phyloP scores from a whole-genome alignment of 2,329 filamentous ascomycete species.

The Hypoxylon sp. region DNA sequence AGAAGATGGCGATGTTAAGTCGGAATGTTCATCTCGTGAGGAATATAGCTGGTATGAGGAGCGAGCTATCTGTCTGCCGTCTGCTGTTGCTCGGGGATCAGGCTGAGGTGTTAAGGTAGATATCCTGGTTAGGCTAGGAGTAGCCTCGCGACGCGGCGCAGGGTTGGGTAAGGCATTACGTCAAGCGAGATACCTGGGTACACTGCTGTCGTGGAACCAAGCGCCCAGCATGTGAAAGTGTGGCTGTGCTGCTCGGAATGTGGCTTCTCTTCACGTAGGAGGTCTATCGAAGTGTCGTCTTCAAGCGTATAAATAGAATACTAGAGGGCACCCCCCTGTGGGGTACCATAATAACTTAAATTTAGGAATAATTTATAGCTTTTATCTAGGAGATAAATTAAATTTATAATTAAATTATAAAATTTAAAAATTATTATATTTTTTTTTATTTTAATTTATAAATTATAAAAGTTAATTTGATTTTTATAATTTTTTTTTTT shows the following conservation, averaged over 20 bases:
- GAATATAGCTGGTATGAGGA: background rate
- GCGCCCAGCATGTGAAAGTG: background rate
- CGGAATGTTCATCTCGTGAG: slow-evolving; percentile 12
- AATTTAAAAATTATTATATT: no score
- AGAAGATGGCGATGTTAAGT: background rate
- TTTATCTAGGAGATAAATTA: no score
- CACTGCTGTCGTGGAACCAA: slow-evolving; percentile 8
- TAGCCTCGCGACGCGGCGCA: slow-evolving; percentile 12
- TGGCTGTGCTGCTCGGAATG: background rate
- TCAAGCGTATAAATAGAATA: no score
- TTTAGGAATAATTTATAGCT: no score
- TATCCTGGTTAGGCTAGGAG: background rate
- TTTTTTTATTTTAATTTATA: no score
- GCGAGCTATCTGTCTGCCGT: background rate
- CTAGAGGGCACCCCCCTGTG: no score
- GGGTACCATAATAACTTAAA: no score
- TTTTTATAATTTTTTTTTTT: no score
- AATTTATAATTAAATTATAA: no score
- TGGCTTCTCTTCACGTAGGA: background rate
- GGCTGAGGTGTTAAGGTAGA: slow-evolving; percentile 2
- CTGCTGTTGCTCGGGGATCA: slow-evolving; percentile 12
- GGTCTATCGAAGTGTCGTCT: background rate
- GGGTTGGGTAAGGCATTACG: slow-evolving; percentile 1
- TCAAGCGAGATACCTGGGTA: background rate
- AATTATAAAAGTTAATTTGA: no score